Evolutionary conservation across 73 alveolate genomes (phyloP), one percentile per base, ranked within the genome.

Genomic region (Paramecium biaurelia): DNA sequence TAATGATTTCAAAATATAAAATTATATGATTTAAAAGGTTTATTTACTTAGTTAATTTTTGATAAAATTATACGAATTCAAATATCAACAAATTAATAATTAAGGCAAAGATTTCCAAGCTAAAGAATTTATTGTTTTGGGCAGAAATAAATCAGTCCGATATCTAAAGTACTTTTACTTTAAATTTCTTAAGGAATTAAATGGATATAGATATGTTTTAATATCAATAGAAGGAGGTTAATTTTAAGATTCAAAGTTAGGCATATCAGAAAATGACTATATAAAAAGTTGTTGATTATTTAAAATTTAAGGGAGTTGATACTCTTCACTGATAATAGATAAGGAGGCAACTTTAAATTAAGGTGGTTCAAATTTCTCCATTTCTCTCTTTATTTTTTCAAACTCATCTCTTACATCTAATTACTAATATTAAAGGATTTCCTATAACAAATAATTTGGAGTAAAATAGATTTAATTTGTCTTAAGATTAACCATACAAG

Each of bases 401-500:
- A 72, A 72, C 5, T 72, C 86, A 72, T 72, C 86, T 18, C 45
- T 72, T 15, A 72, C 45, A 21, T 34, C 53, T 72, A 9, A 23
- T 72, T 20, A 34, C 7, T 72, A 35, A 18, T 34, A 72, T 35
- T 72, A 21, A 5, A 72, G 18, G 38, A 72, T 72, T 72, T 72
- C 86, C 18, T 72, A 37, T 21, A 72, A 12, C 14, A 34, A 35
- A 35, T 30, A 23, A 35, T 1, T 35, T 15, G 53, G 58, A 32
- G 86, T 11, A 18, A 72, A 72, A 34, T 72, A 72, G 5, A 72
- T 72, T 30, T 28, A 8, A 72, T 72, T 72, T 4, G 56, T 72
- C 34, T 72, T 72, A 2, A 72, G 32, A 72, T 72, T 38, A 20
- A 72, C 58, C 86, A 72, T 28, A 18, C 86, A 72, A 12, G 86